Base-by-base conservation (phyloP, 768 basidiomycete genomes). In the Podaxis carcinomalis region DNA sequence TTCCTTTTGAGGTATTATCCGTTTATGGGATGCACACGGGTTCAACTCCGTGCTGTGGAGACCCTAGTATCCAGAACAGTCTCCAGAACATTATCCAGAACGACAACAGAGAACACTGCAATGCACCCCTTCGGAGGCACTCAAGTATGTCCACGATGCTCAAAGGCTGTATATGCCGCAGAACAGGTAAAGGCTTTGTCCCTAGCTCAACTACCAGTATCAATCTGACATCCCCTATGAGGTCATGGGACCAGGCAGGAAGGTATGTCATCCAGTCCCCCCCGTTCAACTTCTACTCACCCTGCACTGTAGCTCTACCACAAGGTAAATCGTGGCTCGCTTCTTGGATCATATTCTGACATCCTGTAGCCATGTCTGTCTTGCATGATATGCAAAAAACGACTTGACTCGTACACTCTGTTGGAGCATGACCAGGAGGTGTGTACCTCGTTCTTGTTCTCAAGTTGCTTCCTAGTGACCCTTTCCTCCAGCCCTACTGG, bases 191-290 rank as follows among this genome's bases (percentile, higher is more conserved):
- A 79, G 71, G 0, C 13, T 4, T 23, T 10, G 36, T 28, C 47
- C 56, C 32, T 32, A 36, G 46, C 19, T 19, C 35, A 32, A 32
- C 51, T 46, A 50, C 42, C 57, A 16, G 16, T 25, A 42, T 59
- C 1, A 61, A 19, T 27, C 55, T 51, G 32, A 52, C 51, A 67
- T 62, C 63, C 63, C 56, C 55, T 39, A 59, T 60, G 66, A 92
- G 90, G 84, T 83, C 32, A 85, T 95, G 79, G 93, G 93, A 19
- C 93, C 93, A 56, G 93, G 90, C 23, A 83, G 93, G 70, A 93
- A 89, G 84, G 93, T 92, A 69, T 68, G 83, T 23, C 65, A 51
- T 39, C 44, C 63, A 21, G 27, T 51, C 28, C 28, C 61, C 40
- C 25, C 21, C 42, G n/a, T 40, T 47, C 47, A 32, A 37, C 23